Conservation (phyloP, 2,329 filamentous ascomycete genomes). For the Talaromyces sp. region DNA sequence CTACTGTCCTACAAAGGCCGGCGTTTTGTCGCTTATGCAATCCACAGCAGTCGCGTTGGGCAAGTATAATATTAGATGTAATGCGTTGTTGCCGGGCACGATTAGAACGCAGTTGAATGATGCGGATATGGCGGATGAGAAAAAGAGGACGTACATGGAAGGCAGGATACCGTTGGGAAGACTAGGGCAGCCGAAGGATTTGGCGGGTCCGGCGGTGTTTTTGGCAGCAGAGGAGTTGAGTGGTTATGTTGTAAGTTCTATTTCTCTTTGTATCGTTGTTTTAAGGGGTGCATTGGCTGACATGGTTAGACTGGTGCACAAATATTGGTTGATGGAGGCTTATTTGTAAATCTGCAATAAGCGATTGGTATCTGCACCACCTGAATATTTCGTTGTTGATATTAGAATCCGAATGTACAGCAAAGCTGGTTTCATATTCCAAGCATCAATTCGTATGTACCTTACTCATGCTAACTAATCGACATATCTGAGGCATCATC, state of each 20-base stretch:
- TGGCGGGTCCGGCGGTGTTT: constrained; percentile 82
- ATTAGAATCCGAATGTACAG: neutral
- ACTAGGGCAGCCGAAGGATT: constrained; percentile 67
- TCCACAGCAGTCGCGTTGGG: constrained; percentile 76
- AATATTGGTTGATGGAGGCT: constrained; percentile 78
- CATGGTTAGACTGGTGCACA: constrained; percentile 65
- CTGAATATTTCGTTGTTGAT: neutral
- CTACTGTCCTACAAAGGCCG: constrained; percentile 87
- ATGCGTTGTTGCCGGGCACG: constrained; percentile 78
- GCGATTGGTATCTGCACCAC: neutral
- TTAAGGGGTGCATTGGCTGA: neutral
- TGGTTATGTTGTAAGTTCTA: constrained; percentile 61
- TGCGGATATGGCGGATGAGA: constrained; percentile 69
- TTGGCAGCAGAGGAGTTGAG: constrained; percentile 75
- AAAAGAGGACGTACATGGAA: constrained; percentile 75
- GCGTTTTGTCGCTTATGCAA: constrained; percentile 77
- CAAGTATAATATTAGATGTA: constrained; percentile 72
- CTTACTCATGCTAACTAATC: neutral
- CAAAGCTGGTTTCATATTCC: neutral
- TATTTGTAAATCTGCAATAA: constrained; percentile 85
- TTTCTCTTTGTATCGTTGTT: constrained; percentile 1
- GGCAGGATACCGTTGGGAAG: constrained; percentile 73
- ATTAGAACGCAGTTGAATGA: constrained; percentile 83
- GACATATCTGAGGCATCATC: neutral
- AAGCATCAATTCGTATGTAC: neutral